Conservation (phyloP, 2,329 filamentous ascomycete species). For the Nemania sp. region DNA sequence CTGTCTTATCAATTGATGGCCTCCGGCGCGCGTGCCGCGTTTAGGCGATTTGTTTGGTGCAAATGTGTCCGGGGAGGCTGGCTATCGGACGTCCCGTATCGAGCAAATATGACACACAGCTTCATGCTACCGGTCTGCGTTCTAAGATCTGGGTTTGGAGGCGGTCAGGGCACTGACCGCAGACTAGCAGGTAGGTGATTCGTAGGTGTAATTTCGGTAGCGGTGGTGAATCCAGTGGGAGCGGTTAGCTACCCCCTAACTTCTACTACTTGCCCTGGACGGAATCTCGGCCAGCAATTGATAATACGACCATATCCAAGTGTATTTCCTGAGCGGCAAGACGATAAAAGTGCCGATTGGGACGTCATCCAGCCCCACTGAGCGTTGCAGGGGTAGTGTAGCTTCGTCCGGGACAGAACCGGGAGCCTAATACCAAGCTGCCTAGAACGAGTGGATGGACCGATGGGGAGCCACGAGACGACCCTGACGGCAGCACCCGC, state of each 20-base stretch:
- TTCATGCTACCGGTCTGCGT: too few relatives aligned
- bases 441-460: conserved; percentile 1
- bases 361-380: conserved; percentile 12
- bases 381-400: conserved; percentile 7
- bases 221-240: neutral
- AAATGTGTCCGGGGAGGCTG: neutral
- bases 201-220: conserved; percentile 1
- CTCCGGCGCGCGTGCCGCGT: conserved; percentile 18
- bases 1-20: conserved; percentile 17
- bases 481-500: conserved; percentile 23
- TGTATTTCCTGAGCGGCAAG: neutral
- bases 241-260: neutral
- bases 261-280: neutral
- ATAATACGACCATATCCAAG: too few relatives aligned
- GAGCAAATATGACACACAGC: neutral
- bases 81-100: conserved; percentile 3
- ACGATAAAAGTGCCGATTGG: conserved; percentile 20
- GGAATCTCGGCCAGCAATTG: conserved; percentile 3
- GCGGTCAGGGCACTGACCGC: too few relatives aligned
- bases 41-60: conserved; percentile 22
- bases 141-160: conserved; percentile 15
- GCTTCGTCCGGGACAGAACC: neutral
- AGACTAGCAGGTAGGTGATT: conserved; percentile 1
- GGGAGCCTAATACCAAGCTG: neutral
- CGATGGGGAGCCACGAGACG: conserved; percentile 14